Conservation (phyloP, 2,329 filamentous ascomycete genomes). For the Triangularia setosa region DNA sequence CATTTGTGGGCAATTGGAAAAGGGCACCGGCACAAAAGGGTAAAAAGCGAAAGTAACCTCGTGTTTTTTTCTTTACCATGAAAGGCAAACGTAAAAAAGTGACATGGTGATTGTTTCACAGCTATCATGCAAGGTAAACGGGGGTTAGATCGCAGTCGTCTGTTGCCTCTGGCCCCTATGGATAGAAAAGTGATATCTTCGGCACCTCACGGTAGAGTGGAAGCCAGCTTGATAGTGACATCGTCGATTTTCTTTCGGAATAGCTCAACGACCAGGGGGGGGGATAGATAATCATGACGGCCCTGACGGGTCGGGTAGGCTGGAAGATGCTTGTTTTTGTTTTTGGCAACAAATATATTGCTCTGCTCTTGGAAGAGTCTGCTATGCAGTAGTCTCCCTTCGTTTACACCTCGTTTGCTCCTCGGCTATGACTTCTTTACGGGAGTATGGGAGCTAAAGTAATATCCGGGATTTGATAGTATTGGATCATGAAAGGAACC, state of each 20-base stretch:
- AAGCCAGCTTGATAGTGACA: background rate
- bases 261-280: background rate
- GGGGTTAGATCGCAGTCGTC: background rate
- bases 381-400: background rate
- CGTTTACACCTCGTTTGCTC: too few species aligned
- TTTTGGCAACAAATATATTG: background rate
- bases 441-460: background rate
- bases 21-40: background rate
- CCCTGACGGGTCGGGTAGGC: background rate
- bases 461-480: background rate
- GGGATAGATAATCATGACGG: background rate
- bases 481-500: background rate
- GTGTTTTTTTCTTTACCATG: background rate
- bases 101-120: background rate
- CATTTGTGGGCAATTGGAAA: background rate
- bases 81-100: background rate
- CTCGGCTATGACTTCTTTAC: background rate
- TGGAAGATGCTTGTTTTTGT: background rate
- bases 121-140: background rate
- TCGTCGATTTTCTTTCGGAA: background rate
- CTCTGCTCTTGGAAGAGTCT: background rate
- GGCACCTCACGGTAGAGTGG: background rate
- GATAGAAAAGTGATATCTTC: background rate
- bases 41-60: background rate
- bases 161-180: background rate